Evolutionary conservation across 2,329 filamentous ascomycete species (phyloP), one percentile per base, ranked within the genome.

Genomic region (Microcyclosporella mali): DNA sequence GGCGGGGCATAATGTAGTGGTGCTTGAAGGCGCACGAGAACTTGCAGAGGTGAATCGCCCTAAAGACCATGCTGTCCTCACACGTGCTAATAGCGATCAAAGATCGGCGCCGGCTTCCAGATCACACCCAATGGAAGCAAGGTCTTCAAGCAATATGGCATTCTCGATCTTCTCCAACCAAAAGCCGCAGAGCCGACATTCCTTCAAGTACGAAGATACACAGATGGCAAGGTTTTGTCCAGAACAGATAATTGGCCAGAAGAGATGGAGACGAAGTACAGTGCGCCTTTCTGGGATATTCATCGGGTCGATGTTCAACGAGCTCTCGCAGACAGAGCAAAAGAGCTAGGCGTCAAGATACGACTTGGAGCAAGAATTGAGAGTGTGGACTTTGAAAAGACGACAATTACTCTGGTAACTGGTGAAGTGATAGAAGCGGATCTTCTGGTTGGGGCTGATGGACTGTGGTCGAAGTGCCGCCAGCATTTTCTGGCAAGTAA

Each of bases 401-500:
- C 70, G 1, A 65, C 63, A 3, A 56, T 77, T 1, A 66, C 55
- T 1, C 69, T 67, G 0, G 60, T 61, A 4, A 55, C 56, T 3
- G 74, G 72, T 0, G 61, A 65, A 3, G 60, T 52, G 1, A 66
- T 68, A 2, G 58, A 59, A 0, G 74, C 69, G 2, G 78, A 84
- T 51, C 60, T 84, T 6, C 65, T 85, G 4, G 68, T 85, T 1
- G 80, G 72, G 1, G 78, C 79, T 0, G 82, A 85, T 49, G 81
- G 81, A 0, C 62, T 84, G 0, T 82, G 79, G 77, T 82, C 78
- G 2, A 65, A 66, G 10, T 78, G 73, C 33, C 70, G 79, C 0
- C 68, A 72, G 38, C 63, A 64, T 2, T 71, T 76, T 12, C 58
- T 77, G 0, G 69, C 69, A 0, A 62, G 56, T 0, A 63, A 66